Evolutionary conservation across 2,329 filamentous ascomycete genomes (phyloP).

Genomic region (Aspergillus chevalieri): DNA sequence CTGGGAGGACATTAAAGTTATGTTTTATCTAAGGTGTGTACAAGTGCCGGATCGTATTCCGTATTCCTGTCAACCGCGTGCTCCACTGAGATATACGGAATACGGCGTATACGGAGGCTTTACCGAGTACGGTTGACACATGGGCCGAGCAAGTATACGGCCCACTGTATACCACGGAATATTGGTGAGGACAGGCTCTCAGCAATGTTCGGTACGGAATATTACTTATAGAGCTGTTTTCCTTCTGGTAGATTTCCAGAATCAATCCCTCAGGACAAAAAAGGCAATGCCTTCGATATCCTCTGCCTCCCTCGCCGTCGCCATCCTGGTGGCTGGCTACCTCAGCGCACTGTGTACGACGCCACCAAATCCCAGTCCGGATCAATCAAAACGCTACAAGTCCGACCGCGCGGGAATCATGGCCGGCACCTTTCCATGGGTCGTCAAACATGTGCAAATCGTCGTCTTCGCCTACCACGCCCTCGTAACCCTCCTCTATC

Average conservation of each 20-base stretch:
- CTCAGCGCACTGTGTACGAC: constrained; percentile 14
- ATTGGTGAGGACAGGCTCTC: no score
- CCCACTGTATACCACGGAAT: no score
- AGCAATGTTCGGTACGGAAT: no score
- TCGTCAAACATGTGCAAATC: constrained; percentile 5
- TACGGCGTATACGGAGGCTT: neutral
- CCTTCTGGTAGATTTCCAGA: neutral
- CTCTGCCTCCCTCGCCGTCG: constrained; percentile 7
- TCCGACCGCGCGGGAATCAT: constrained; percentile 16
- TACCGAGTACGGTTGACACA: no score
- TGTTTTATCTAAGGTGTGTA: no score
- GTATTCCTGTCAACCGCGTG: neutral
- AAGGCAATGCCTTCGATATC: constrained; percentile 8
- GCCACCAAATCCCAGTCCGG: constrained; percentile 14
- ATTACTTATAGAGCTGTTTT: neutral
- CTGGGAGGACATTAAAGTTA: neutral
- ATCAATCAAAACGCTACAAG: constrained; percentile 5
- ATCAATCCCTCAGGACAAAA: neutral
- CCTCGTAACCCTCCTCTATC: constrained; percentile 9
- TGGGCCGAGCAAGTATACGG: no score
- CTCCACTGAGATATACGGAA: neutral
- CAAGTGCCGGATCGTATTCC: neutral
- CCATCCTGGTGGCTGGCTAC: constrained; percentile 12
- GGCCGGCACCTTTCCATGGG: constrained; percentile 4
- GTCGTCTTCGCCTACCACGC: constrained; percentile 15